These are phyloP conservation scores for Silene coronaria DNA, from an alignment of 179 eudicot species.

Conservation along the genomic window DNA sequence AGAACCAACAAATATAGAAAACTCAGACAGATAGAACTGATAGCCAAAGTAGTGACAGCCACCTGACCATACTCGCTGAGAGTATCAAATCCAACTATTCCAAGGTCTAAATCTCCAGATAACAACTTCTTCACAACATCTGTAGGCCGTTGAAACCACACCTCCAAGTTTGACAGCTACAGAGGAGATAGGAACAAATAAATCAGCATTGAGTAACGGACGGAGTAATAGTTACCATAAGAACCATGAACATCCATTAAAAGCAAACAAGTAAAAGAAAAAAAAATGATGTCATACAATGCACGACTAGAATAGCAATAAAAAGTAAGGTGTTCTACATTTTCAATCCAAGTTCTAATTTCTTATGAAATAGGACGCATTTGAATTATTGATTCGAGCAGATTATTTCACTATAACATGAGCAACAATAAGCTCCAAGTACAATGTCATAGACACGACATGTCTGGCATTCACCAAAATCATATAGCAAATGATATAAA, in stretches of 20 bases:
- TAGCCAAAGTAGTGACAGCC: constrained; percentile 17
- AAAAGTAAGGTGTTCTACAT: too few species aligned
- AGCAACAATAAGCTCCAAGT: too few species aligned
- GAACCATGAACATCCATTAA: neutral
- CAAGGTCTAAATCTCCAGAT: constrained; percentile 95
- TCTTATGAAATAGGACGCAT: too few species aligned
- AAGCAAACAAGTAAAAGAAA: too few species aligned
- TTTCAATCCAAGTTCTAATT: too few species aligned
- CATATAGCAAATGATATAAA: neutral
- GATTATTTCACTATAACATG: too few species aligned
- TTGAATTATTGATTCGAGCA: too few species aligned
- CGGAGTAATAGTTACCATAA: neutral
- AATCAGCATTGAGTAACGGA: neutral
- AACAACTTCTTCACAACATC: constrained; percentile 82
- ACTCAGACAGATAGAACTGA: neutral
- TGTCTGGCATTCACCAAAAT: neutral
- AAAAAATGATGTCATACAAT: too few species aligned
- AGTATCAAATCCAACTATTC: constrained; percentile 84
- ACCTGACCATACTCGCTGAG: constrained; percentile 86
- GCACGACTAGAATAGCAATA: too few species aligned
- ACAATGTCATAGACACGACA: neutral
- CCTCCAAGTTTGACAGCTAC: constrained; percentile 84
- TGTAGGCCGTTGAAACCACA: constrained; percentile 98
- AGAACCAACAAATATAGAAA: neutral
- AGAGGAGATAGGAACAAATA: constrained; percentile 9